Conservation (phyloP, 192 early-diverging fungal species). For the Geosiphon pyriformis region DNA sequence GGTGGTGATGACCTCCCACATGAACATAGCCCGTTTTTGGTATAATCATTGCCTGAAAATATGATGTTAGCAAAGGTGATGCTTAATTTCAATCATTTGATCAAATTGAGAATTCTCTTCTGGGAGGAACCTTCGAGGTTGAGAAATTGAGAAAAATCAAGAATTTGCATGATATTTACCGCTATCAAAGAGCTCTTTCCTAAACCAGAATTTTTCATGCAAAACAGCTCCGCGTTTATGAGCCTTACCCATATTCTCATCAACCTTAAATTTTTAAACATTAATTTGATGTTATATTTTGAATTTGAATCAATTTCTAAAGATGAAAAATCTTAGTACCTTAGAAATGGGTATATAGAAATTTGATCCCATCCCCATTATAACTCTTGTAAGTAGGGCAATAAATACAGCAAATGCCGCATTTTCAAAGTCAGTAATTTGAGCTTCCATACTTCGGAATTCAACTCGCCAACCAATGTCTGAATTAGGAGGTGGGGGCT, state of each 20-base stretch:
- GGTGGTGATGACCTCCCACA: too few species aligned
- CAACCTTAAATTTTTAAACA: conserved; percentile 54
- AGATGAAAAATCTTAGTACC: conserved; percentile 35
- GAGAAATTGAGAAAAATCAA: too few species aligned
- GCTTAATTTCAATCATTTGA: too few species aligned
- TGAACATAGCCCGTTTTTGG: too few species aligned
- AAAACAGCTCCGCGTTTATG: conserved; percentile 79
- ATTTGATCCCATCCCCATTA: conserved; percentile 85
- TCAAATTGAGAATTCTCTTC: too few species aligned
- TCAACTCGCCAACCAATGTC: conserved; percentile 98
- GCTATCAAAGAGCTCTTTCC: conserved; percentile 63
- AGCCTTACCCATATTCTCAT: conserved; percentile 89
- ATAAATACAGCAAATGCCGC: conserved; percentile 93
- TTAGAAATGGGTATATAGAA: conserved; percentile 95
- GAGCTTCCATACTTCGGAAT: conserved; percentile 95
- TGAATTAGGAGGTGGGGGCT: conserved; percentile 87
- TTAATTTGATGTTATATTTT: background rate
- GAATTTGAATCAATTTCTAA: background rate
- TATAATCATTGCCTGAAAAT: too few species aligned
- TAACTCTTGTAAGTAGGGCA: conserved; percentile 81
- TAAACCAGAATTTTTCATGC: conserved; percentile 84
- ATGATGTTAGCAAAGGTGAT: too few species aligned
- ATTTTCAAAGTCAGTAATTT: conserved; percentile 95
- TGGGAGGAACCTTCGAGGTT: too few species aligned
- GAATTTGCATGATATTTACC: too few species aligned